Conservation (phyloP, 495 filamentous ascomycete genomes). For the Amphirosellinia nigrospora region DNA sequence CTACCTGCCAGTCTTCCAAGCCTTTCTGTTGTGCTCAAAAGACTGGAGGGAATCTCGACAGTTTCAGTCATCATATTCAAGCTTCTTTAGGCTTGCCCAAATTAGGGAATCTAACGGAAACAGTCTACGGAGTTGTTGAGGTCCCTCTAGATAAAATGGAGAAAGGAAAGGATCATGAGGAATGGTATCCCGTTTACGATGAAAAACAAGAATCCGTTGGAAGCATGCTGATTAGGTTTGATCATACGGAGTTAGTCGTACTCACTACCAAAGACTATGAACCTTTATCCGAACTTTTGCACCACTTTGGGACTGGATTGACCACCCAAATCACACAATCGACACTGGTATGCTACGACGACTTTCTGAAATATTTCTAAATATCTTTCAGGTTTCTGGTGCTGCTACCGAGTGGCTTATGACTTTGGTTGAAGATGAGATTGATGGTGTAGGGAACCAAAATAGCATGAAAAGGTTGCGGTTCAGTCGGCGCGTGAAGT, state of each 20-base stretch:
- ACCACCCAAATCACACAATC: slow-evolving; percentile 84
- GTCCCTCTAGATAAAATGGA: slow-evolving; percentile 85
- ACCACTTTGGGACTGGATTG: slow-evolving; percentile 80
- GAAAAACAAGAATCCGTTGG: slow-evolving; percentile 74
- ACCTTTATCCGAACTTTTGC: slow-evolving; percentile 81
- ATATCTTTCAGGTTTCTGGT: slow-evolving; percentile 96
- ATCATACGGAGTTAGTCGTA: slow-evolving; percentile 86
- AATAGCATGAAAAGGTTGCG: slow-evolving; percentile 69
- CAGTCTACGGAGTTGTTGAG: slow-evolving; percentile 74
- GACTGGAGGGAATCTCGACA: slow-evolving; percentile 56
- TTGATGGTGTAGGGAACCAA: slow-evolving; percentile 89
- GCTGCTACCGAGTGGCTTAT: slow-evolving; percentile 89
- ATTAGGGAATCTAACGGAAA: slow-evolving; percentile 46
- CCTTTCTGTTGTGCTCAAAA: slow-evolving; percentile 83
- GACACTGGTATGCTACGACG: slow-evolving; percentile 74
- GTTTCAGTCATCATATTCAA: slow-evolving; percentile 51
- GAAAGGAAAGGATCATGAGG: slow-evolving; percentile 78
- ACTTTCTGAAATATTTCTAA: slow-evolving; percentile 85
- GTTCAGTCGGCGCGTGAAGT: slow-evolving; percentile 78
- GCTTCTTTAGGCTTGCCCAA: slow-evolving; percentile 50
- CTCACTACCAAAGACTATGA: slow-evolving; percentile 86
- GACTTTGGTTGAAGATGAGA: slow-evolving; percentile 92
- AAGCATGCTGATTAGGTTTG: slow-evolving; percentile 84
- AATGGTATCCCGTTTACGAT: slow-evolving; percentile 87
- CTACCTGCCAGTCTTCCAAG: slow-evolving; percentile 80